Base-by-base conservation (phyloP, 257 asterid species). In the Plantago ovata region DNA sequence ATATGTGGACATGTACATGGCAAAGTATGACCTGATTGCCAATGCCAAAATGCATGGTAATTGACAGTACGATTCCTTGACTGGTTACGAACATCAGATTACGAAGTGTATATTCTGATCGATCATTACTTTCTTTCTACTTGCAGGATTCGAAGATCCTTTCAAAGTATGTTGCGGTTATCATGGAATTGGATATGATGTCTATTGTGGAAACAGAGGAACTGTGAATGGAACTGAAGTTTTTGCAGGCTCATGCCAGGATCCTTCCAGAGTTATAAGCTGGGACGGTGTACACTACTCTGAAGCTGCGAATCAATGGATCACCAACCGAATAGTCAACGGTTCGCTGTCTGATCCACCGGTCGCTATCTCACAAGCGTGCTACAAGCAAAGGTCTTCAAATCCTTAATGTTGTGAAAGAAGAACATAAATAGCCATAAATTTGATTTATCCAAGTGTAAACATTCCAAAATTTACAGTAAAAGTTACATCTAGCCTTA, bases 271-370 rank as follows among this genome's bases (percentile, higher is more conserved):
- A 36, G 62, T 67, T 12, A 73, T 90, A 24, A 90, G 98, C 56
- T 90, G 98, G 98, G 98, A 87, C 41, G 91, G 96, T 1, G 85
- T 81, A 38, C 98, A 90, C 49, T 82, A 81, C 8, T 24, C 84
- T 1, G 94, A 90, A 38, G 89, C 92, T 28, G 91, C 95, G 2
- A 90, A 84, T 46, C 68, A 22, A 0, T 87, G 96, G 98, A 40
- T 87, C 11, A 85, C 88, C 0, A 19, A 52, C 19, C 90, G 68
- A 1, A 65, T 84, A 19, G 3, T 71, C 11, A 71, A 61, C 7
- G 89, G 89, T 51, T 81, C 82, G 2, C 61, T 75, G 0, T 83
- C 89, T 9, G 85, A 89, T 66, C 96, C 94, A 3, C 77, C 80
- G 0, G 9, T 75, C 14, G 63, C 73, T 23, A 68, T 79, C 65